Conservation (phyloP, 495 filamentous ascomycete species). For the Annulohypoxylon stygium region DNA sequence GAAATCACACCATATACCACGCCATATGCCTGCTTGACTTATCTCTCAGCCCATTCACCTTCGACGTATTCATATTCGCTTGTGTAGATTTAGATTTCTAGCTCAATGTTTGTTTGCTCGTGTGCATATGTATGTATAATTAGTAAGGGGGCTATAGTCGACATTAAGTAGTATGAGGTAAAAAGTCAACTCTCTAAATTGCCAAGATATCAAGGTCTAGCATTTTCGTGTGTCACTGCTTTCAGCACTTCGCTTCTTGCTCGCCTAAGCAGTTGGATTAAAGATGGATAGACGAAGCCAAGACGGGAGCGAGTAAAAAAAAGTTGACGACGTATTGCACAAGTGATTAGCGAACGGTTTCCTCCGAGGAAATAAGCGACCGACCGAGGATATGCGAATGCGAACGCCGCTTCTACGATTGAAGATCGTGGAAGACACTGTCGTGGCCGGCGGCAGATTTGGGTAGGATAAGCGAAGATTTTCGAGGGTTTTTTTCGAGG, state of each 20-base stretch:
- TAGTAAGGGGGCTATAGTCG: conserved; percentile 2
- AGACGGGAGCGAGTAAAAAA: background rate
- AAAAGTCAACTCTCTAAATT: background rate
- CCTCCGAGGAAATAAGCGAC: background rate
- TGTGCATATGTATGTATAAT: background rate
- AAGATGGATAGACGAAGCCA: conserved; percentile 2
- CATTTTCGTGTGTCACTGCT: conserved; percentile 25
- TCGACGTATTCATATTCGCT: background rate
- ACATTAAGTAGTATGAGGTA: background rate
- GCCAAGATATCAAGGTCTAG: conserved; percentile 7
- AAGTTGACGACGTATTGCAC: background rate
- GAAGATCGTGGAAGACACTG: background rate
- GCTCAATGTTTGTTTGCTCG: conserved; percentile 7
- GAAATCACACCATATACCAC: conserved; percentile 28
- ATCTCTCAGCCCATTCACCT: background rate
- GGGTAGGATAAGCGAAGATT: conserved; percentile 4
- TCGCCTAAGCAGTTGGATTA: background rate
- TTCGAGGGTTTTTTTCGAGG: background rate
- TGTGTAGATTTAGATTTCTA: background rate
- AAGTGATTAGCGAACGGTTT: background rate
- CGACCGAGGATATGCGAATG: background rate
- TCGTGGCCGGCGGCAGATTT: conserved; percentile 2
- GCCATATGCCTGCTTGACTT: background rate
- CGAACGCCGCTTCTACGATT: conserved; percentile 17
- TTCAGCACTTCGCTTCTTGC: conserved; percentile 1